Evolutionary conservation across 495 filamentous ascomycete genomes (phyloP).

Genomic region (Penicillium steckii): DNA sequence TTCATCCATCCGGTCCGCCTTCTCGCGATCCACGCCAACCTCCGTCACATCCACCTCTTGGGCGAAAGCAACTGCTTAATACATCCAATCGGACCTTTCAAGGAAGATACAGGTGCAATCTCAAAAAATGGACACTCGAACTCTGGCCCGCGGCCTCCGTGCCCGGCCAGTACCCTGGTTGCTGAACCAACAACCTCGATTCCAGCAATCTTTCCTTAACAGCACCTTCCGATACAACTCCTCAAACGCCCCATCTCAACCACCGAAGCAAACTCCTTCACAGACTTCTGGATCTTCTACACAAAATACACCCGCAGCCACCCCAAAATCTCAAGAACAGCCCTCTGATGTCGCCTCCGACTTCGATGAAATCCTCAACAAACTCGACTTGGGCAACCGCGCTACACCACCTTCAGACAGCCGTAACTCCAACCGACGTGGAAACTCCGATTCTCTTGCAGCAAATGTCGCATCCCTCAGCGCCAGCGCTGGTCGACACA

Average conservation of each 20-base stretch:
- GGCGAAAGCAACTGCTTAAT: neutral
- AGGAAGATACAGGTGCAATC: neutral
- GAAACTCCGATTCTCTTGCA: slow-evolving; percentile 21
- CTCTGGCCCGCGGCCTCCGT: slow-evolving; percentile 36
- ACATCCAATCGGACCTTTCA: slow-evolving; percentile 2
- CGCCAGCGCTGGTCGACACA: neutral
- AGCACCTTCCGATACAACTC: slow-evolving; percentile 28
- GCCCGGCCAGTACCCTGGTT: slow-evolving; percentile 31
- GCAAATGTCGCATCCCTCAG: slow-evolving; percentile 17
- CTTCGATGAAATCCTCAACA: slow-evolving; percentile 41
- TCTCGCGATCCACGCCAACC: slow-evolving; percentile 9
- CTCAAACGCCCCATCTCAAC: slow-evolving; percentile 15
- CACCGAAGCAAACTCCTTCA: slow-evolving; percentile 5
- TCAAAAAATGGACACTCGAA: slow-evolving; percentile 36
- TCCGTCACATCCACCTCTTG: slow-evolving; percentile 1
- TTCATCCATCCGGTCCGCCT: slow-evolving; percentile 18
- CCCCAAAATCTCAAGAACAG: slow-evolving; percentile 2
- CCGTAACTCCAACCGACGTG: slow-evolving; percentile 1
- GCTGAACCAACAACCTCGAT: slow-evolving; percentile 16
- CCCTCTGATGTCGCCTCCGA: slow-evolving; percentile 14
- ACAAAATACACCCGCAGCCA: slow-evolving; percentile 2
- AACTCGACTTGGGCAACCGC: slow-evolving; percentile 35
- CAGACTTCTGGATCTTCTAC: slow-evolving; percentile 3
- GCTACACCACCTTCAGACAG: slow-evolving; percentile 3
- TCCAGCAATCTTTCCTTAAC: slow-evolving; percentile 16